Base-by-base conservation (phyloP, 768 basidiomycete species). In the Lactarius psammicola region DNA sequence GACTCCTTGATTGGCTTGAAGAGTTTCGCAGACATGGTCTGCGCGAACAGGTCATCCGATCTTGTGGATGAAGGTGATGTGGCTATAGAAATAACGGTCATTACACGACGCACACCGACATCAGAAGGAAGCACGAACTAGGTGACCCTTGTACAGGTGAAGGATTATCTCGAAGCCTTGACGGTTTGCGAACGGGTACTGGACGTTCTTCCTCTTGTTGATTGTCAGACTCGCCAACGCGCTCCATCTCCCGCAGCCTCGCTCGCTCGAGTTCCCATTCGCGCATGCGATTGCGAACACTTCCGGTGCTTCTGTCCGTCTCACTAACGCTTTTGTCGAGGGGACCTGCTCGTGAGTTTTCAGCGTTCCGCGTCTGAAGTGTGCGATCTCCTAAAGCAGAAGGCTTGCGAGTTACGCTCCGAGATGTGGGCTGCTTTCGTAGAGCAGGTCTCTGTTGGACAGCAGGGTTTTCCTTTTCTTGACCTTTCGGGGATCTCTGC, bases 201-300 rank as follows among this genome's bases (percentile, higher is more conserved):
- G 51, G 61, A 20, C 38, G 61, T 31, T 59, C 65, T 30, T 51
- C 57, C 46, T 66, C 64, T 11, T 56, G 57, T 26, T 64, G 65
- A 11, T 34, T 53, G 54, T 69, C 66, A 23, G 59, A 71, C 76
- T 74, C 65, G 75, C 80, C 71, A 81, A 82, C 53, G 78, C 77
- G 78, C 66, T 81, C 82, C 80, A 89, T 86, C 79, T 90, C 88
- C 70, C 89, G 80, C 72, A 90, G 75, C 65, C 88, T 78, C 75
- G 86, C 81, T 40, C 83, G 81, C 74, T 90, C 89, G 49, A 85
- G 78, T 72, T 92, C 89, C 89, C 90, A 92, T 70, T 90, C 89
- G 69, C 80, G 80, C 69, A 91, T 86, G 13, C 90, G 80, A 64
- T 89, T 84, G 64, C 81, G 82, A 20, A 81, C 80, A 62, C 71